Evolutionary conservation across 2,329 filamentous ascomycete genomes (phyloP), one percentile per base, ranked within the genome.

Genomic region (Cercospora sesami): DNA sequence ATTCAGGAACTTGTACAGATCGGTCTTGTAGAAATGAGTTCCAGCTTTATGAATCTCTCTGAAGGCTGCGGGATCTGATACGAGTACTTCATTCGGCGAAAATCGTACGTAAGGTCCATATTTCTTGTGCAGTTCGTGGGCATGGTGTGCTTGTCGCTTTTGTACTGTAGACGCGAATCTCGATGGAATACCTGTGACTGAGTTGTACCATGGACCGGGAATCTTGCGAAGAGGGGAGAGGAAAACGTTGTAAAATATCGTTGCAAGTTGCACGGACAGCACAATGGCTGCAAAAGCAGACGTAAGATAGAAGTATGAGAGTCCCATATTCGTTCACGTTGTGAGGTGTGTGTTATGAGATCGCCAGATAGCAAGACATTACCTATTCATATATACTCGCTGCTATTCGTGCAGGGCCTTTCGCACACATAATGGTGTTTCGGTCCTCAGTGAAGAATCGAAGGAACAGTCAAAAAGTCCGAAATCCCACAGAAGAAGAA

Each of bases 51-150:
- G 74, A 42, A 77, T 74, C 18, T 73, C 64, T 39, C 71, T 73
- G 67, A 74, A 74, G n/a, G 64, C 71, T 12, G 68, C 67, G 2
- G 72, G 64, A 18, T 76, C 75, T 5, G 73, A 65, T 62, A 77
- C 67, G 33, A 74, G 63, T 5, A 75, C 60, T 58, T 76, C 75
- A 5, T 71, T 66, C 7, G 75, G 75, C 3, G 67, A 62, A n/a
- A 74, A 67, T 18, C 74, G 72, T 2, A 75, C 75, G 51, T 73
- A 75, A n/a, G 68, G 63, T 4, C 75, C 75, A 64, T 76, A 75
- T 51, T 68, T 59, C 45, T 76, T 66, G 68, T 81, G 79, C 1
- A 82, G 72, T 4, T 70, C 65, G 65, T 81, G 75, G 42, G 80
- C 79, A 69, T 80, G 79, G 60, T 79, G 78, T 48, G 78, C 76